A percentile compares a stretch with the other conserved stretches of the same genome.
Conservation (phyloP, 768 basidiomycete species). For the Rhizopogon rudus region DNA sequence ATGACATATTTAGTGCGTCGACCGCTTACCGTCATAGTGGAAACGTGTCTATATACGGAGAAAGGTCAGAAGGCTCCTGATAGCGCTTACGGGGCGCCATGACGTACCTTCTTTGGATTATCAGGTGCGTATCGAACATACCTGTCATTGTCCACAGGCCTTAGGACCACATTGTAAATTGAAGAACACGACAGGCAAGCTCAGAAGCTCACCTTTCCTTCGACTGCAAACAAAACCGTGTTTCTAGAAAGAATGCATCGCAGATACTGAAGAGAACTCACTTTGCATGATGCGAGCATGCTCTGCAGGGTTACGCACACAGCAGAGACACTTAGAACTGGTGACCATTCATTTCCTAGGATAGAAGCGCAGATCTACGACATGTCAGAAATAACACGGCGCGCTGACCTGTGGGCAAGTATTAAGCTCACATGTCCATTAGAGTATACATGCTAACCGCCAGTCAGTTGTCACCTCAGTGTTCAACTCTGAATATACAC, state of each 20-base stretch:
- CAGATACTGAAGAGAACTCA: constrained; percentile 19
- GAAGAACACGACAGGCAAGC: constrained; percentile 1
- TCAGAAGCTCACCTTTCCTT: constrained; percentile 53
- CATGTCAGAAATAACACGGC: constrained; percentile 13
- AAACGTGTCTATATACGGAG: constrained; percentile 39
- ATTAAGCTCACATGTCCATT: constrained; percentile 67
- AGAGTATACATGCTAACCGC: constrained; percentile 72
- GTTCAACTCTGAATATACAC: constrained; percentile 23
- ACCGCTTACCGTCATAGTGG: constrained; percentile 68
- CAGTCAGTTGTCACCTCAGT: constrained; percentile 6
- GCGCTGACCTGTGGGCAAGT: neutral
- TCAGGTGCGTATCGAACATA: constrained; percentile 76
- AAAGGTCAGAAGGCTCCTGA: constrained; percentile 7
- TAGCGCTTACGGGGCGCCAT: neutral
- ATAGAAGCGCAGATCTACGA: constrained; percentile 84
- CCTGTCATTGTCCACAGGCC: constrained; percentile 79
- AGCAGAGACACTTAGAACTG: constrained; percentile 76
- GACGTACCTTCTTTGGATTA: constrained; percentile 79
- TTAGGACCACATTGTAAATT: constrained; percentile 24
- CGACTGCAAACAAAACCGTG: constrained; percentile 27
- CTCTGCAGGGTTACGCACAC: constrained; percentile 86
- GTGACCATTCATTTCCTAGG: constrained; percentile 86
- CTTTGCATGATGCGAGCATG: constrained; percentile 93
- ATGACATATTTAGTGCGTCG: constrained; percentile 1
- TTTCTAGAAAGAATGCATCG: neutral